Conservation (phyloP, 1,284 basidiomycete genomes). For the Kalmanozyma brasiliensis region DNA sequence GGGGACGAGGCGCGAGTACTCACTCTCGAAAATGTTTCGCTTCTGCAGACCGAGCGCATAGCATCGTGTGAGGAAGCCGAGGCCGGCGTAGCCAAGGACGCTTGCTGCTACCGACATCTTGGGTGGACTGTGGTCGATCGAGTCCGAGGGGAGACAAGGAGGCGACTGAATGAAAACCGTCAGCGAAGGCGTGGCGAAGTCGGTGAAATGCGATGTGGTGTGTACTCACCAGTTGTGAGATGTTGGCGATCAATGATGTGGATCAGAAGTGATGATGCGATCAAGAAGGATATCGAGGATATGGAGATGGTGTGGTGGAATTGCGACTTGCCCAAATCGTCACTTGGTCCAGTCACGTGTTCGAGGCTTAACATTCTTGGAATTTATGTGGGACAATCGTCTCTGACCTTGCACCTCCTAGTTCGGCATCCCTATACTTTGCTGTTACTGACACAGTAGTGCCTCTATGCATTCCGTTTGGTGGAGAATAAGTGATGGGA, state of each 20-base stretch:
- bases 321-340: conserved; percentile 8
- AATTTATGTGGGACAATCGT: too few species aligned
- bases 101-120: conserved; percentile 53
- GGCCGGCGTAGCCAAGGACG: conserved; percentile 64
- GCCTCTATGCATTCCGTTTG: too few species aligned
- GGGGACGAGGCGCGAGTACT: too few species aligned
- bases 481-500: too few species aligned
- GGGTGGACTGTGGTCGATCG: background rate
- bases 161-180: too few species aligned
- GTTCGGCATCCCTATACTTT: too few species aligned
- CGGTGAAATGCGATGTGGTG: background rate
- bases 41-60: conserved; percentile 66
- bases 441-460: too few species aligned
- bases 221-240: conserved; percentile 10
- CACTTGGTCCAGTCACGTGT: conserved; percentile 19
- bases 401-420: too few species aligned
- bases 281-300: conserved; percentile 3
- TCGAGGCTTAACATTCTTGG: too few species aligned
- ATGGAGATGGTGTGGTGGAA: conserved; percentile 30
- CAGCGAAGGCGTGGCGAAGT: too few species aligned
- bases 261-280: conserved; percentile 7
- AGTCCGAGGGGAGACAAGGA: background rate
- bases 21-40: conserved; percentile 66
- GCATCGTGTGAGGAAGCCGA: conserved; percentile 66
- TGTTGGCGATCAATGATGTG: conserved; percentile 6